Evolutionary conservation across 768 basidiomycete genomes (phyloP).

Genomic region (Pisolithus albus): DNA sequence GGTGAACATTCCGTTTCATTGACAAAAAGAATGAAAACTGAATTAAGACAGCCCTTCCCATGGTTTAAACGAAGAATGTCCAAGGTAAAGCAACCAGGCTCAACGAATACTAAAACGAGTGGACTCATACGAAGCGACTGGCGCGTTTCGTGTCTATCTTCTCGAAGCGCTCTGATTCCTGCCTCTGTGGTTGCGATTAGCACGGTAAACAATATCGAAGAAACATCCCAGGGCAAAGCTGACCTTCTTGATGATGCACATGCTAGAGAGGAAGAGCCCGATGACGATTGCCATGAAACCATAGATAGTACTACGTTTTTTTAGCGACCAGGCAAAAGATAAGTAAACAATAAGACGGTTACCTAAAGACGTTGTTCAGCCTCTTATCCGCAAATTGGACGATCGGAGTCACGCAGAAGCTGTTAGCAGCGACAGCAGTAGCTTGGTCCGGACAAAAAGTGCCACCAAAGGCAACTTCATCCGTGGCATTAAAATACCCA

Average conservation of each 20-base stretch:
- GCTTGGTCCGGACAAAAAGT: slow-evolving; percentile 46
- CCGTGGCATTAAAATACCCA: slow-evolving; percentile 71
- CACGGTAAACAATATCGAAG: background rate
- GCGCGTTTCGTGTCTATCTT: slow-evolving; percentile 87
- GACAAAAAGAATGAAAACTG: too few relatives aligned
- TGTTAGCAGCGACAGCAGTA: slow-evolving; percentile 31
- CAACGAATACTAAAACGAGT: background rate
- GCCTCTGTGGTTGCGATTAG: slow-evolving; percentile 42
- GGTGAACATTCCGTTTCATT: too few relatives aligned
- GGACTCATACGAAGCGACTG: slow-evolving; percentile 68
- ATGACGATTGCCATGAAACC: slow-evolving; percentile 80
- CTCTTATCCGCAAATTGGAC: slow-evolving; percentile 63
- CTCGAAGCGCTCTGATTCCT: slow-evolving; percentile 78
- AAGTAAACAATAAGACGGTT: slow-evolving; percentile 22
- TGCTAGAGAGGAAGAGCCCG: slow-evolving; percentile 67
- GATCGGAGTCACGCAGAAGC: slow-evolving; percentile 68
- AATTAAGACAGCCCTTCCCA: too few relatives aligned
- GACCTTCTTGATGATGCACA: slow-evolving; percentile 82
- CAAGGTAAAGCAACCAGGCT: background rate
- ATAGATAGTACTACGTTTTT: slow-evolving; percentile 49
- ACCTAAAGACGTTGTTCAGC: slow-evolving; percentile 83
- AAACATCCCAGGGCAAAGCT: background rate
- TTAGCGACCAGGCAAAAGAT: background rate
- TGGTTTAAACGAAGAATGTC: background rate
- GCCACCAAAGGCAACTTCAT: slow-evolving; percentile 54